Evolutionary conservation across 2,329 filamentous ascomycete genomes (phyloP), one percentile per base, ranked within the genome.

Genomic region (Penicillium brasilianum): DNA sequence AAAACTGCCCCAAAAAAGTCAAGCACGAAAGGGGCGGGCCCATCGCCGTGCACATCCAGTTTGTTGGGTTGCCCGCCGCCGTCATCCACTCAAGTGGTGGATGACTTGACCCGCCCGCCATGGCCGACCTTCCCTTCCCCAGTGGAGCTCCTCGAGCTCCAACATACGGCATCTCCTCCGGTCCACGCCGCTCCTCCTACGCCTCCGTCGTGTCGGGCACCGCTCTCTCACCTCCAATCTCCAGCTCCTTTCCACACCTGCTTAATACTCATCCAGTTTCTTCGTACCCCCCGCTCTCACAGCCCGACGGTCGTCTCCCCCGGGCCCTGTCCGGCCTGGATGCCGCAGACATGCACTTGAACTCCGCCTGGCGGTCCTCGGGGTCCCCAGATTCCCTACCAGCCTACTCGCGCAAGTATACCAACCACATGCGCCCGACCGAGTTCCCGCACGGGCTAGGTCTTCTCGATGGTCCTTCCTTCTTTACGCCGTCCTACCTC

Each of bases 401-500:
- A 37, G 72, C 77, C 10, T 82, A 83, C 64, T 80, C 81, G 6
- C 79, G 81, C 64, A 82, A 82, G 69, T 82, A 80, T 67, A 77
- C 74, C 52, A 71, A 72, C 59, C 69, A 74, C 59, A 62, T 74
- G 34, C 71, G 68, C 44, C 70, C 72, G 54, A 67, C 71, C 52
- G 71, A 72, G 13, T 68, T 71, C 54, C 61, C 67, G 37, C 67
- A 70, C 39, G 64, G 59, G 50, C 64, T 70, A 43, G 66, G 63
- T 48, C 62, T 70, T 69, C 69, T 59, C 71, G 76, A 64, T 66
- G 72, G 43, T 46, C 71, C 66, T 65, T 70, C 77, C 60, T 94
- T 94, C 81, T 93, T 97, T 76, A 84, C 89, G 11, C 94, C 94
- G 0, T 93, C 92, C 5, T 97, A 97, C 77, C 84, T 98, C 48